Evolutionary conservation across 176 grass and related monocot genomes (phyloP), one percentile per base, ranked within the genome.

Genomic region (Zea luxurians): DNA sequence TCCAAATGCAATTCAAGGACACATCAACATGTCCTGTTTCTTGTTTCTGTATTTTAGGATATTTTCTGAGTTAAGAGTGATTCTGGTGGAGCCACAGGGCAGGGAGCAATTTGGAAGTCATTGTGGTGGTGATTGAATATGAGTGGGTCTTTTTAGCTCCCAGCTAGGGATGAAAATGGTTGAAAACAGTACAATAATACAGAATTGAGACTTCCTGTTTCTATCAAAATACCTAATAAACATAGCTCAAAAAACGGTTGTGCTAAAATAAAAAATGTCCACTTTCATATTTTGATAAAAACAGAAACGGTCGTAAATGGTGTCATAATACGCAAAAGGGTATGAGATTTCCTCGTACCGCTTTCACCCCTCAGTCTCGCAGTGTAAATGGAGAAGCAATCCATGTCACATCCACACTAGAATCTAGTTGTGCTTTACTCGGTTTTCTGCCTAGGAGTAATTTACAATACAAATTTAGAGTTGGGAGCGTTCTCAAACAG

Each of bases 11-110:
- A 68, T 61, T 21, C 0, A 41, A 55, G 21, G 40, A 64, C 40
- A 59, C 66, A 64, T 60, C 16, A 42, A 65, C 48, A 18, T 59
- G 55, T 59, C 13, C 48, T 17, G 47, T 8, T 50, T 5, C 34
- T 78, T 71, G 1, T 38, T 47, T 73, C 42, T 73, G 40, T 48
- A 64, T 34, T 49, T 48, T 21, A 66, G 8, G 43, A 83, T 35
- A 27, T 60, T 4, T 78, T 82, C 77, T 34, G n/a, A 55, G 17
- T 82, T 77, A 53, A 36, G 54, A 3, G 55, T 59, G n/a, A 20
- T 58, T 58, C 2, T 8, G 6, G 53, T 54, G 53, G 53, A 5
- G 16, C 16, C 16, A 16, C 16, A 54, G 15, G 52, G 16, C 18
- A 15, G 54, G 54, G 54, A 57, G 7, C 17, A 8, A 18, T 18